Conservation (phyloP, 768 basidiomycete genomes). For the Mycena floridula region DNA sequence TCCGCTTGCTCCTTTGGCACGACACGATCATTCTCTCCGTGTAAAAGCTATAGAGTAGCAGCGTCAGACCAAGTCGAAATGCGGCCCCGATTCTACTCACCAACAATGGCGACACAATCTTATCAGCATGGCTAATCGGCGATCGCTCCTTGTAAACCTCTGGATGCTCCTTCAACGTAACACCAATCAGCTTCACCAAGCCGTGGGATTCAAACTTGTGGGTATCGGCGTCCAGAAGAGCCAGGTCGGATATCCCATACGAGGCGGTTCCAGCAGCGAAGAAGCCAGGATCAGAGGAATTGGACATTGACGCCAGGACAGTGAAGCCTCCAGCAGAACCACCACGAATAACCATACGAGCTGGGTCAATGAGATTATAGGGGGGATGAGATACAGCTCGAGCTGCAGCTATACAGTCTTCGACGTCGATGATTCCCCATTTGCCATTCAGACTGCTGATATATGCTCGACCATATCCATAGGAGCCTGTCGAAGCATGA, state of each 20-base stretch:
- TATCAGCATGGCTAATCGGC: slow-evolving; percentile 43
- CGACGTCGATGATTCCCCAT: slow-evolving; percentile 74
- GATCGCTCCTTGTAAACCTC: slow-evolving; percentile 48
- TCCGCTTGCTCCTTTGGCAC: slow-evolving; percentile 51
- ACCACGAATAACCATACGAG: slow-evolving; percentile 65
- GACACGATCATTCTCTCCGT: slow-evolving; percentile 36
- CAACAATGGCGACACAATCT: slow-evolving; percentile 46
- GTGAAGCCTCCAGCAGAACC: slow-evolving; percentile 74
- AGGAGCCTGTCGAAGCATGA: slow-evolving; percentile 60
- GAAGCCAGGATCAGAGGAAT: slow-evolving; percentile 31
- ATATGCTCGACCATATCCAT: slow-evolving; percentile 67
- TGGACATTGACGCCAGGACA: slow-evolving; percentile 42
- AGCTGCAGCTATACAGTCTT: slow-evolving; percentile 59
- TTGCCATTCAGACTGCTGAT: slow-evolving; percentile 51
- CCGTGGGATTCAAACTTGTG: slow-evolving; percentile 53
- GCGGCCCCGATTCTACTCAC: slow-evolving; percentile 27
- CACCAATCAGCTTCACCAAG: slow-evolving; percentile 45
- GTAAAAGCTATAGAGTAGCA: slow-evolving; percentile 30
- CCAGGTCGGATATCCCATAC: slow-evolving; percentile 69
- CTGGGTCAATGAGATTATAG: slow-evolving; percentile 52
- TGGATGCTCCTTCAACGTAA: slow-evolving; percentile 37
- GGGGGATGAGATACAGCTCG: slow-evolving; percentile 37
- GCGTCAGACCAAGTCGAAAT: slow-evolving; percentile 5
- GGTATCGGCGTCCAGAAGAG: slow-evolving; percentile 40
- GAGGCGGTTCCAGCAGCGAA: slow-evolving; percentile 60